Conservation (phyloP, 2,329 filamentous ascomycete species). For the Cytospora leucostoma region DNA sequence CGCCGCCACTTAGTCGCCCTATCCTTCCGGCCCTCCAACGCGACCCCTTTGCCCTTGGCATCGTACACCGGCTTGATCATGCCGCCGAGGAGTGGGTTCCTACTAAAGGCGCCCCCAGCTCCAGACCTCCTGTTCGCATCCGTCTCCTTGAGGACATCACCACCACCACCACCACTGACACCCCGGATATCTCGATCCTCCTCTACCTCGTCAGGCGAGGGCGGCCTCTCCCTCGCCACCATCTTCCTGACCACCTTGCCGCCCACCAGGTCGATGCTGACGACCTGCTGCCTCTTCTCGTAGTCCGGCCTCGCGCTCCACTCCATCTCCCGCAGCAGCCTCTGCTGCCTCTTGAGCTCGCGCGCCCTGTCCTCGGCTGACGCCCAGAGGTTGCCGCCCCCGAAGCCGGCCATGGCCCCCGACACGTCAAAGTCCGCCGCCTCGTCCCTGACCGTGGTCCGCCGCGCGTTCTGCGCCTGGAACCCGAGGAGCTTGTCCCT, state of each 20-base stretch:
- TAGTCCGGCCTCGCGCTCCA: constrained; percentile 84
- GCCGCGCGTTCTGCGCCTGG: constrained; percentile 80
- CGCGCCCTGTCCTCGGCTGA: constrained; percentile 78
- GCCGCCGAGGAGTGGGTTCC: constrained; percentile 66
- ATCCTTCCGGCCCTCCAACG: constrained; percentile 46
- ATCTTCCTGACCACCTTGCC: constrained; percentile 76
- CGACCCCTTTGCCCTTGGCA: constrained; percentile 52
- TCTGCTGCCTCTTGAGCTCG: constrained; percentile 84
- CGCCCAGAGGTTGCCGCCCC: constrained; percentile 74
- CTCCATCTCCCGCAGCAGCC: constrained; percentile 79
- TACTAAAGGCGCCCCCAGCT: constrained; percentile 63
- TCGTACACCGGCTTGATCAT: constrained; percentile 66
- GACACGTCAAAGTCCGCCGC: constrained; percentile 64
- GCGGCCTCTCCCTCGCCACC: constrained; percentile 61
- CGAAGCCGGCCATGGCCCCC: constrained; percentile 44
- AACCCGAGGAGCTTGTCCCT: constrained; percentile 79
- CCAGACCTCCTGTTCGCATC: constrained; percentile 38
- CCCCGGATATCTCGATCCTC: constrained; percentile 36
- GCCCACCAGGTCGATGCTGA: constrained; percentile 80
- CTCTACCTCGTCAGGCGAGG: constrained; percentile 48
- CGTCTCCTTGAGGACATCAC: constrained; percentile 39
- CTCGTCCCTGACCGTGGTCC: constrained; percentile 86
- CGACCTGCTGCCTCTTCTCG: constrained; percentile 81
- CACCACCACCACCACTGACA: constrained; percentile 31
- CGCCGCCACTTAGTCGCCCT: constrained; percentile 55